Evolutionary conservation across 306 rosid genomes (phyloP), one percentile per base, ranked within the genome.

Genomic region (Pyrus communis): DNA sequence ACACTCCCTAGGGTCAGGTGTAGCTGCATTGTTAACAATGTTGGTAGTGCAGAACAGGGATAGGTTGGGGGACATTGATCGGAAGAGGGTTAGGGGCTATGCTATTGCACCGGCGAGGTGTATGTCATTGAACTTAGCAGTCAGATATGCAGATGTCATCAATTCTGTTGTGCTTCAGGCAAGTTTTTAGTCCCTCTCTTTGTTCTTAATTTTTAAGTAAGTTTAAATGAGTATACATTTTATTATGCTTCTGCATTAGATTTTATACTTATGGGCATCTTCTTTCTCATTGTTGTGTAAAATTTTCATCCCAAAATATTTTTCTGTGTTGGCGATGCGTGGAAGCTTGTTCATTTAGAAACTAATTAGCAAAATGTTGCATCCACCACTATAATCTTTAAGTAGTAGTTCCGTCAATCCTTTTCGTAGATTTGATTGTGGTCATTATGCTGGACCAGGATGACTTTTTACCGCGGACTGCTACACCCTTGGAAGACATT

Each of bases 401-500:
- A 27, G 23, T 5, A 21, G 73, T 66, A 40, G 17, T 72, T 57
- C 52, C 22, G 58, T 14, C 5, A 54, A 40, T 19, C 19, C 75
- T 19, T 69, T 42, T 43, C 71, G 59, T 69, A 42, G 68, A 59
- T 57, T 78, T 86, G 63, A 89, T 71, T 25, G 13, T 70, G 73
- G 49, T 81, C 42, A 55, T 81, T 76, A 73, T 77, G 60, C 54
- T 75, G 82, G 65, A 80, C 80, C 89, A 93, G 98, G 98, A 93
- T 87, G 98, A 93, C 85, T 93, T 93, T 86, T 86, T 93, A 73
- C 97, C 98, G 17, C 88, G 98, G 86, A 93, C 97, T 13, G 98
- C 98, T 71, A 93, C 98, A 58, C 98, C 98, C 65, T 85, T 93
- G 89, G 98, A 93, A 86, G 98, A 93, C 87, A 89, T 93, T 80